Base-by-base conservation (phyloP, 2,329 filamentous ascomycete species). In the Neonectria sp. region DNA sequence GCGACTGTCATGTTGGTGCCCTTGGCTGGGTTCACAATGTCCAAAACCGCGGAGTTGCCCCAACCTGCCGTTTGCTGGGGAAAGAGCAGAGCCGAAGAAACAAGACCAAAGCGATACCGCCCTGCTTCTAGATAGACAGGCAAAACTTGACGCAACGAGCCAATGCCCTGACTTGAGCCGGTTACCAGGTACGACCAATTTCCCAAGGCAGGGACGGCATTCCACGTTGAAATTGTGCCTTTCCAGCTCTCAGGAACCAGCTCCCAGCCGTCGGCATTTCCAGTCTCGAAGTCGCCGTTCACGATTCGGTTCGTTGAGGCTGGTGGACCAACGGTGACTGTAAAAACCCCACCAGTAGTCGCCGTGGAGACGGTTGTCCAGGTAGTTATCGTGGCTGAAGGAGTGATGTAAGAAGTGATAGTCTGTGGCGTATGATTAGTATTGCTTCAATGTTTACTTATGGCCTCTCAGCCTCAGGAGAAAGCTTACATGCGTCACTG, bases 361-460 rank as follows among this genome's bases (percentile, higher is more conserved):
- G 43, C 68, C n/a, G 65, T 69, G 25, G 53, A 55, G 49, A 69
- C 24, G 17, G 65, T 69, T 31, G 25, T 12, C 68, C 65, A 69
- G n/a, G 17, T 37, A 6, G 68, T 69, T 2, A 57, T n/a, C n/a
- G 61, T 65, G 1, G 48, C 61, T 24, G 25, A 55, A 24, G 65
- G 58, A 13, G 68, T 68, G 12, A 21, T 62, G 21, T 55, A 65
- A 6, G 21, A 35, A 8, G 49, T 62, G 37, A 4, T 35, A 4
- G 57, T 69, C 67, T 69, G 27, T 12, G 5, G 4, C 53, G 6
- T 15, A 29, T 13, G 17, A 40, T 46, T 7, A 63, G 37, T 40
- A 21, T 21, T 21, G 21, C n/a, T 13, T 12, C 29, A 8, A 31
- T 6, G 12, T 12, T 12, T 5, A 25, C n/a, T 17, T 13, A 3